phyloP scores from a whole-genome alignment of 257 asterid genomes.

The Solanum corneliomulleri region DNA sequence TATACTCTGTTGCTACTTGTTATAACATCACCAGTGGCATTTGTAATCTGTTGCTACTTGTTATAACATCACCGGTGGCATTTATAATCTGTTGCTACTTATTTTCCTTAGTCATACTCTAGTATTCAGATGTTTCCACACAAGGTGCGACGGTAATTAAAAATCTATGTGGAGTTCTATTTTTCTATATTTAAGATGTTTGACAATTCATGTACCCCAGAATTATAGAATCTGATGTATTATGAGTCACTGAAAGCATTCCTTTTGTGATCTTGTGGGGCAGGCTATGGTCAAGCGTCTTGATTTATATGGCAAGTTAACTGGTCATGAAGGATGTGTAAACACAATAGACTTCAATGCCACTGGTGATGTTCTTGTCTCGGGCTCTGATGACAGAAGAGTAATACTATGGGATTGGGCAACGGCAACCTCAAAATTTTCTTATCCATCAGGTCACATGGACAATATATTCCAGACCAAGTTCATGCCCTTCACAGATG shows the following conservation, averaged over 20 bases:
- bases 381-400: slow-evolving; percentile 70
- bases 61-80: not conserved
- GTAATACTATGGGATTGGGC: slow-evolving; percentile 80
- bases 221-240: not conserved
- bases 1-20: not conserved
- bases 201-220: not conserved
- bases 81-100: not conserved
- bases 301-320: slow-evolving; percentile 47
- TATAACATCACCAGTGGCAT: too few species aligned
- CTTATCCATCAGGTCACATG: slow-evolving; percentile 66
- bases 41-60: not conserved
- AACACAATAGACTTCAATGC: slow-evolving; percentile 64
- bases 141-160: not conserved
- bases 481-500: slow-evolving; percentile 67
- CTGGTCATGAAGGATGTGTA: slow-evolving; percentile 69
- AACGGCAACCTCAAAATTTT: slow-evolving; percentile 27
- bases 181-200: not conserved
- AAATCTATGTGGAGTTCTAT: not conserved
- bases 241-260: not conserved
- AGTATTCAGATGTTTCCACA: not conserved
- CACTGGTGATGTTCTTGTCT: slow-evolving; percentile 56
- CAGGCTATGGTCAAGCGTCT: slow-evolving; percentile 46
- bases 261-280: slow-evolving; percentile 5
- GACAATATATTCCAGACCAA: slow-evolving; percentile 67
- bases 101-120: not conserved